Evolutionary conservation across 805 yeast genomes (phyloP), one percentile per base, ranked within the genome.

Genomic region (Metschnikowia matae): DNA sequence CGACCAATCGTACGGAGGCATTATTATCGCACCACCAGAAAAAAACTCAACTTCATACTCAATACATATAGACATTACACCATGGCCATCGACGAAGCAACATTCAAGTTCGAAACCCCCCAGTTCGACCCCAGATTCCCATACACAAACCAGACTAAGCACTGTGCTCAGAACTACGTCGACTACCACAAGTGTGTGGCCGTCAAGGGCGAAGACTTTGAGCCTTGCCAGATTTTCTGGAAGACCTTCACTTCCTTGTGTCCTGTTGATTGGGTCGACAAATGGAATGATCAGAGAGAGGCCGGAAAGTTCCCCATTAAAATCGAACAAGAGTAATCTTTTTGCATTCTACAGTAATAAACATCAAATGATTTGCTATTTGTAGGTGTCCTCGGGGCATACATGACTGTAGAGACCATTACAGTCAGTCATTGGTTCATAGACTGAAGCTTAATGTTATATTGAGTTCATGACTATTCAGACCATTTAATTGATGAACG

Each of bases 161-260:
- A 92, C 81, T 94, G 98, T 81, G 95, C 92, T 84, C 97, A 92
- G 79, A 81, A 92, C 62, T 94, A 92, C 78, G 89, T 94, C 66
- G 99, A 94, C 75, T 94, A 92, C 84, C 94, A 87, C 85, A 91
- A 90, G 75, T 94, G 99, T 80, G 83, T 94, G 69, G 87, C 84
- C 66, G 89, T 91, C 60, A 92, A 92, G 78, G 99, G 99, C 68
- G 97, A 92, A 77, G 98, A 91, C 55, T 94, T 94, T 68, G 96
- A 91, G 64, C 98, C 98, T 67, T 94, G 99, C 76, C 81, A 90
- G 75, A 91, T 88, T 63, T 94, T 94, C 79, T 88, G 82, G 84
- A 86, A 82, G 74, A 89, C 97, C 50, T 94, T 81, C 81, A 82
- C 86, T 62, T 82, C 97, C 21, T 78, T 88, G 65, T 88, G 96